These are phyloP conservation scores for Elsinoe australis DNA, from an alignment of 2,329 filamentous ascomycete genomes.

Conservation along the genomic window DNA sequence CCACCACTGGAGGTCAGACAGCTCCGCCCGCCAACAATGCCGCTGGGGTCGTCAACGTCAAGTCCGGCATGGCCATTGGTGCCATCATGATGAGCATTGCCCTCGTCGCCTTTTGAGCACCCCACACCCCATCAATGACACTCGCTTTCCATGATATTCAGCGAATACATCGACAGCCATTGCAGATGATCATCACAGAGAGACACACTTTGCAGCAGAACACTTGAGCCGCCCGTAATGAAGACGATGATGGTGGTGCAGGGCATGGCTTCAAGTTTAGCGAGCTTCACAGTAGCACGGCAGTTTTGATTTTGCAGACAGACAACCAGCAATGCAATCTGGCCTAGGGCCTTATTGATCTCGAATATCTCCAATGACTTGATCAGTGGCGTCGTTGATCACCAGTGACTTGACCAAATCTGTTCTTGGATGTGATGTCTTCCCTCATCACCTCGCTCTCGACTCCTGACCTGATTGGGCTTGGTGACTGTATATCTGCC, in stretches of 20 bases:
- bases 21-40: constrained; percentile 1
- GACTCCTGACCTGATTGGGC: too few relatives aligned
- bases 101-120: constrained; percentile 10
- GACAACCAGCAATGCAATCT: constrained; percentile 12
- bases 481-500: too few relatives aligned
- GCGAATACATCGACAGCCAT: constrained; percentile 12
- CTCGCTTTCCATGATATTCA: constrained; percentile 14
- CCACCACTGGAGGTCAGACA: constrained; percentile 4
- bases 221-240: constrained; percentile 16
- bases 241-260: constrained; percentile 12
- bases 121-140: constrained; percentile 3
- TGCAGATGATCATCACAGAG: constrained; percentile 11
- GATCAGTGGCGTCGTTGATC: too few relatives aligned
- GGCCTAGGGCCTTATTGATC: constrained; percentile 15
- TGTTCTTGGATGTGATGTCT: too few relatives aligned
- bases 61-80: constrained; percentile 9
- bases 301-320: constrained; percentile 16
- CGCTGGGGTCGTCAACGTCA: constrained; percentile 2
- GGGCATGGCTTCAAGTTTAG: constrained; percentile 15
- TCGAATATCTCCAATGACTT: neutral
- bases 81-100: constrained; percentile 10
- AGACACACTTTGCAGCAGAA: constrained; percentile 7
- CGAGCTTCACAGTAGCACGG: constrained; percentile 16
- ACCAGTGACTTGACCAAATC: too few relatives aligned
- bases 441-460: too few relatives aligned